Evolutionary conservation across 148 eudicot species (phyloP), one percentile per base, ranked within the genome.

Genomic region (Chenopodium formosanum): DNA sequence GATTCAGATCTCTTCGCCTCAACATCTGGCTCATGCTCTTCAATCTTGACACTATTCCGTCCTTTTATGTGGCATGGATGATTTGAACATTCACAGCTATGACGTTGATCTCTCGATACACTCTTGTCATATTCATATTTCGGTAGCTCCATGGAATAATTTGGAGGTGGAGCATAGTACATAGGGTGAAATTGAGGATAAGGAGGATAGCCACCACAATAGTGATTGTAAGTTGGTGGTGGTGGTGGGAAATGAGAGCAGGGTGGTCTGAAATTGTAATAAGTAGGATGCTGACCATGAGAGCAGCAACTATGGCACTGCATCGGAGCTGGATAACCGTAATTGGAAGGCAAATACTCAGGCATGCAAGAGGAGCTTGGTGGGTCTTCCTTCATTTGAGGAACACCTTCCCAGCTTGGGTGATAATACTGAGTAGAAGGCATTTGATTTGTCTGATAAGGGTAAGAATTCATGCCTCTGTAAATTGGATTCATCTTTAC

Each of bases 81-180:
- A 80, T 90, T 79, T 47, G 80, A 81, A 74, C 95, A 89, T 32
- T 91, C 93, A 81, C 93, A 91, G 75, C 95, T 92, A 83, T 84
- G 93, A 27, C 74, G 81, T 62, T 73, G 32, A 73, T 81, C 88
- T 29, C 78, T 22, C 0, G 79, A 76, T 44, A 50, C 78, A 40
- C 56, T 83, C 80, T 89, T 89, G 70, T 89, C 94, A 84, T 79
- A 89, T 46, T 89, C 90, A 67, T 85, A 89, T 34, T 85, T 82
- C 7, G 95, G 91, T 44, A 82, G 81, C 69, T 86, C 91, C 85
- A 84, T 81, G 9, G 89, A 23, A 81, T 82, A 84, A 70, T 87
- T 72, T 19, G 90, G 89, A 12, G 91, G 90, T n/a, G 92, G 91
- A 22, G 69, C 78, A 75, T 84, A 85, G n/a, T 78, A 86, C 72